A percentile compares a stretch with the other conserved stretches of the same genome.
These are phyloP conservation scores for Venturia pyrina DNA, from an alignment of 2,329 filamentous ascomycete genomes.

Conservation along the genomic window DNA sequence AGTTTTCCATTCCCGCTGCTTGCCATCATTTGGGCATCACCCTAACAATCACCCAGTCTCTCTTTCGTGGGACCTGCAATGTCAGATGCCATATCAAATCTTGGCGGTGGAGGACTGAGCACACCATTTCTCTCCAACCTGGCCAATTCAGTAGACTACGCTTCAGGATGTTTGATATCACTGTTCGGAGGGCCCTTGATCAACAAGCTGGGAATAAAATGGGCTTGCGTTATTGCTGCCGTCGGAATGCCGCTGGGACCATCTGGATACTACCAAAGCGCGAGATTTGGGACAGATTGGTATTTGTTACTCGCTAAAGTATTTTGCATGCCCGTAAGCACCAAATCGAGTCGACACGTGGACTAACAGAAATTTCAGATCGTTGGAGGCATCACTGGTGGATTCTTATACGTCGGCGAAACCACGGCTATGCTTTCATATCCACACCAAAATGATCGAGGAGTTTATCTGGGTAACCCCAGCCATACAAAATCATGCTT, in stretches of 20 bases:
- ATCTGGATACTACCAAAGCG: not conserved
- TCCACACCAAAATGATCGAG: not conserved
- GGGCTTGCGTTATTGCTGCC: not conserved
- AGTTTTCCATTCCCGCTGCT: not conserved
- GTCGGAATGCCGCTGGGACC: not conserved
- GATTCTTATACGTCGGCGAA: not conserved
- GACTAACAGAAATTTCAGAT: not conserved
- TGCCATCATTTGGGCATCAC: not conserved
- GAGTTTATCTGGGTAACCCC: not conserved
- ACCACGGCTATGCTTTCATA: not conserved
- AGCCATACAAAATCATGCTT: not conserved
- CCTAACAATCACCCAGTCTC: not conserved
- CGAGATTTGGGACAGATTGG: not conserved
- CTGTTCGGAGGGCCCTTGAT: not conserved
- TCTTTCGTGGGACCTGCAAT: not conserved
- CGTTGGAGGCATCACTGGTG: not conserved
- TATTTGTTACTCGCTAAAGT: not conserved
- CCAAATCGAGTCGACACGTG: not conserved
- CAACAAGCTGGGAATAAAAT: not conserved
- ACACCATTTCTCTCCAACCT: conserved; percentile 1
- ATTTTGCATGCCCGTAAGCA: not conserved
- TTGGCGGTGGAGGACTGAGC: not conserved
- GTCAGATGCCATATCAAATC: not conserved
- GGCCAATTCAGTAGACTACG: not conserved
- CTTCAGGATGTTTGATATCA: not conserved